Evolutionary conservation across 208 protist genomes (phyloP), one percentile per base, ranked within the genome.

Genomic region (Acanthamoeba royreba): DNA sequence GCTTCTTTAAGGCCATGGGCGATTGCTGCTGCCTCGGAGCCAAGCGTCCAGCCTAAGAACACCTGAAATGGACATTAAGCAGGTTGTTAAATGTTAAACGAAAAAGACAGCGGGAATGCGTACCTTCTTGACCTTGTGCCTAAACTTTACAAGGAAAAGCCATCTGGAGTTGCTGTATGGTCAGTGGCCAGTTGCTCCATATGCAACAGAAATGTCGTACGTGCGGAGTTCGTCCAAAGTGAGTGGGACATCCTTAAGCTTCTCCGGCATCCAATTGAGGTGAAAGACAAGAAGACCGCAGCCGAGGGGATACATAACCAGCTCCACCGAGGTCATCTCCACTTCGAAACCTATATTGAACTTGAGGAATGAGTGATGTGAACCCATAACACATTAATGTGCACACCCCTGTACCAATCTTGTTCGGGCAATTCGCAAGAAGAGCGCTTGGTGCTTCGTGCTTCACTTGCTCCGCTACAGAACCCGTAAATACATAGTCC

Each of bases 111-210:
- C n/a, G 13, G 22, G 19, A 17, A 28, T 33, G 58, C n/a, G 9
- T 0, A 86, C 52, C 47, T 90, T 69, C 52, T 61, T 90, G 25
- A 90, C 83, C 17, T 47, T 49, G 40, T 90, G 83, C n/a, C 83
- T 46, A 42, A 90, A 90, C 35, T 90, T 90, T n/a, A 69, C 47
- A 22, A 90, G 35, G 25, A 90, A 90, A 0, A 90, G 83, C 83
- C 47, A 90, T 33, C 74, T 86, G 45, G 13, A 85, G 11, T 45
- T 8, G 9, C 28, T 85, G 66, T 3, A 15, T 40, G 22, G 2
- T 74, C 33, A 74, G 63, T 25, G 35, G 13, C n/a, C 5, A 69
- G 58, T 42, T 38, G 4, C 43, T 25, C 3, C 9, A 42, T n/a
- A 77, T 77, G 66, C 49, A 58, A 58, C 49, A 38, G 17, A 25